Evolutionary conservation across 2,329 filamentous ascomycete species (phyloP), one percentile per base, ranked within the genome.

Genomic region (Diaporthe destruens): DNA sequence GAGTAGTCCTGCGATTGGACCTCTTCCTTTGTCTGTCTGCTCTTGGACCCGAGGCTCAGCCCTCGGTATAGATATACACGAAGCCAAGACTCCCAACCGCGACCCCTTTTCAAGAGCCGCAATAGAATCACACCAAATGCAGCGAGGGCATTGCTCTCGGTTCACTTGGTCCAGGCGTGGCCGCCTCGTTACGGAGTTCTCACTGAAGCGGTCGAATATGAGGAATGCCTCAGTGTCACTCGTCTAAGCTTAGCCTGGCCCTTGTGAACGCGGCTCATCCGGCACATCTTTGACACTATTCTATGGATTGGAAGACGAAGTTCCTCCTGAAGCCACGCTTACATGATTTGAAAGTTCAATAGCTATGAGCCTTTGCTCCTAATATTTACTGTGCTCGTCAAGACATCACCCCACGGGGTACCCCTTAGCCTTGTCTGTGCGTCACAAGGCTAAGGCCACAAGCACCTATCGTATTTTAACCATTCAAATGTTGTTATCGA

Each of bases 1-100:
- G 34, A 34, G 25, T 66, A 53, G 61, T 39, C 47, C 29, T 66
- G 61, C 14, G 44, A 8, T 25, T 66, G 51, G 61, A 39, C 61
- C 32, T 39, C 61, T 25, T 66, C 12, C 61, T 66, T 23, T 65
- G 59, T n/a, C 20, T 32, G 29, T 29, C 29, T 29, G 29, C 29
- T 29, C 9, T 12, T 29, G 18, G 61, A 36, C 14, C 18, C 29
- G 20, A 12, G 29, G 14, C 6, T 6, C 29, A 51, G 44, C 25
- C 44, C 12, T 25, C 6, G 29, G 6, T 49, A 16, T 49, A n/a
- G 1, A n/a, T 49, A 36, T 5, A 32, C 53, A 20, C 32, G 3
- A 12, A 18, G 18, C 29, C 20, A 36, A 25, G 20, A 20, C 47
- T 53, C 18, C 61, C 3, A 7, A 25, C 14, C 9, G 34, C 32